Evolutionary conservation across 805 yeast species (phyloP).

Genomic region (Metschnikowia corniflorae): DNA sequence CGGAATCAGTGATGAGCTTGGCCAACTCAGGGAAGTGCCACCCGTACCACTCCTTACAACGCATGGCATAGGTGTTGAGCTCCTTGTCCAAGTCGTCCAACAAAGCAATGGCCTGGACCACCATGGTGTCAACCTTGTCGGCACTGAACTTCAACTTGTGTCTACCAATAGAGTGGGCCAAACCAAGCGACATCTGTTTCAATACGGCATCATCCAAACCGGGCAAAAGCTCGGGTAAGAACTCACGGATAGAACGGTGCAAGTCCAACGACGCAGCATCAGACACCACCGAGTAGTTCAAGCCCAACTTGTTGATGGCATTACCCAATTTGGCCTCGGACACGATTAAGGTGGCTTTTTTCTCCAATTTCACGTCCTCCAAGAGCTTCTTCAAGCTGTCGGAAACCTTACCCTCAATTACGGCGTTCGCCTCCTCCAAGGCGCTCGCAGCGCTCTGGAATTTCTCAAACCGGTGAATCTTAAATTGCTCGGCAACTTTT

Average conservation of each 20-base stretch:
- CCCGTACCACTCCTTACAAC: constrained; percentile 99
- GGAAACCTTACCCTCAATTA: constrained; percentile 91
- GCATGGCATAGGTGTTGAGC: constrained; percentile 96
- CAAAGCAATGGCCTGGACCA: constrained; percentile 96
- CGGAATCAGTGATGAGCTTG: constrained; percentile 92
- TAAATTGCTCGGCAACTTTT: constrained; percentile 84
- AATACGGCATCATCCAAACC: constrained; percentile 84
- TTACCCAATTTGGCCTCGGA: constrained; percentile 95
- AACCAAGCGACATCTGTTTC: constrained; percentile 94
- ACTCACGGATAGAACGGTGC: constrained; percentile 92
- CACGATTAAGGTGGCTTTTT: constrained; percentile 83
- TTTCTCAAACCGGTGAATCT: constrained; percentile 93
- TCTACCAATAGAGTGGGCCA: constrained; percentile 98
- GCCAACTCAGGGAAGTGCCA: constrained; percentile 99
- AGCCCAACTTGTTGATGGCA: constrained; percentile 90
- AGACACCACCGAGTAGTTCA: constrained; percentile 82
- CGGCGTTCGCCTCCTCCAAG: constrained; percentile 87
- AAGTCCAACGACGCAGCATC: constrained; percentile 94
- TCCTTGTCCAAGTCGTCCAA: constrained; percentile 97
- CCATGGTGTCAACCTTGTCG: constrained; percentile 98
- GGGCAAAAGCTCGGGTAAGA: constrained; percentile 89
- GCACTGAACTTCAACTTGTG: constrained; percentile 96
- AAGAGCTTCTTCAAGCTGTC: constrained; percentile 74
- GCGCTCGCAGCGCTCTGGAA: constrained; percentile 94
- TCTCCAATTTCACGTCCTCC: constrained; percentile 71